phyloP scores from a whole-genome alignment of 495 filamentous ascomycete genomes.

The Talaromyces borbonicus region DNA sequence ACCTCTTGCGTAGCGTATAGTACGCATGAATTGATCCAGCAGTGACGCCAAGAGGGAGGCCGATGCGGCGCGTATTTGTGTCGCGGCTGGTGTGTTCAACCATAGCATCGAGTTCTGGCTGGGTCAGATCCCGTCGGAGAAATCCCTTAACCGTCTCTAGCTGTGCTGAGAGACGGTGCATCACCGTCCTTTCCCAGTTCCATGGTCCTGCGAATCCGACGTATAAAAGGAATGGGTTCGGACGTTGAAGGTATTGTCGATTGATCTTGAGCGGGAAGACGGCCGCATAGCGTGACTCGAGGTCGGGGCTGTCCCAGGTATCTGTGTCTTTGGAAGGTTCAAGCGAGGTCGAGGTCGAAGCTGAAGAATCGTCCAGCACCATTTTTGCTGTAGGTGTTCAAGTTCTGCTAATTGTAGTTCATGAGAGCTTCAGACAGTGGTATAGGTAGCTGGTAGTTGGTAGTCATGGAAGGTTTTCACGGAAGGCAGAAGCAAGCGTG shows the following conservation, averaged over 20 bases:
- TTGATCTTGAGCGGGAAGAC: slow-evolving; percentile 4
- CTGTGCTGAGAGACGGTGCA: slow-evolving; percentile 7
- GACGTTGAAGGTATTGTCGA: slow-evolving; percentile 1
- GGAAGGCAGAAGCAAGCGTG: slow-evolving; percentile 1
- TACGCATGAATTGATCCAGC: slow-evolving; percentile 6
- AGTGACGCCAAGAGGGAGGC: slow-evolving; percentile 12
- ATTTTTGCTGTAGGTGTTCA: background rate
- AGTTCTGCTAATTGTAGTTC: background rate
- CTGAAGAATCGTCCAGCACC: background rate
- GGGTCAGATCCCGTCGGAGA: slow-evolving; percentile 19
- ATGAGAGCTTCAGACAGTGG: no score
- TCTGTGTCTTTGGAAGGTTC: slow-evolving; percentile 1
- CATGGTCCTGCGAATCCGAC: slow-evolving; percentile 20
- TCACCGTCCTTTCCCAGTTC: slow-evolving; percentile 13
- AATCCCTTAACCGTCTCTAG: slow-evolving; percentile 14
- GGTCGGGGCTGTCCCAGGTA: slow-evolving; percentile 8
- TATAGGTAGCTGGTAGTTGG: no score
- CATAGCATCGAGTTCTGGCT: slow-evolving; percentile 29
- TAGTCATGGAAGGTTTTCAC: background rate
- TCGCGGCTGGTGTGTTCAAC: slow-evolving; percentile 13
- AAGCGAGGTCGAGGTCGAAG: background rate
- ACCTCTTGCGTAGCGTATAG: background rate
- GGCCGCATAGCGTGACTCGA: background rate
- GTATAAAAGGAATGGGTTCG: slow-evolving; percentile 18
- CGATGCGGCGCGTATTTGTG: slow-evolving; percentile 16